Evolutionary conservation across 2,329 filamentous ascomycete species (phyloP), one percentile per base, ranked within the genome.

Genomic region (Fusarium armeniacum): DNA sequence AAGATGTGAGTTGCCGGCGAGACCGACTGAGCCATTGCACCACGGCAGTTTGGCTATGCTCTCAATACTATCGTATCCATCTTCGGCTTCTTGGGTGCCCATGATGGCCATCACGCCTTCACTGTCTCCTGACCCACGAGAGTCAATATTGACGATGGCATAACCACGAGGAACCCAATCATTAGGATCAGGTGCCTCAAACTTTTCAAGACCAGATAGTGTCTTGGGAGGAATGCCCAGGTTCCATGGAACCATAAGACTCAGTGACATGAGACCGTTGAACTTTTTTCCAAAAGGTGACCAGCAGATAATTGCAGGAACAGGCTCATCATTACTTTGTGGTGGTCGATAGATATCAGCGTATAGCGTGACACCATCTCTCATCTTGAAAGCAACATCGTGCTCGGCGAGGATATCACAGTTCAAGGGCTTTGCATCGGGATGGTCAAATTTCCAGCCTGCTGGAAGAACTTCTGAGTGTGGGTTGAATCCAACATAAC

Each of bases 281-380:
- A 64, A 64, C 16, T 64, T 64, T 11, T 64, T 64, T 6, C 61
- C 61, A 1, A 64, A 64, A 12, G 61, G 61, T 0, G 61, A 64
- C 61, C 61, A 64, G 32, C 61, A 64, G 1, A 64, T 35, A 4
- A 64, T 58, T 0, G 59, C 59, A 7, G 61, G 61, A 7, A 64
- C 22, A 10, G 50, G 10, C 13, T 58, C 61, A 40, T 64, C 49
- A 40, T 64, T 12, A 3, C 32, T 64, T 1, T 58, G 26, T 0
- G 61, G 61, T 16, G 61, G 61, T 0, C 61, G 61, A 3, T 58
- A 64, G 1, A 64, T 22, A 24, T 64, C 61, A 16, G 59, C 61
- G 7, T 64, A 64, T 1, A 64, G n/a, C 2, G 44, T 58, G 1
- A 58, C 16, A 0, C 50, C 61, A 20, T 64, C 61, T 0, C 61